A percentile compares a stretch with the other conserved stretches of the same genome.
phyloP scores from a whole-genome alignment of 1,139 yeast genomes.

The Nakaseomyces sp. region DNA sequence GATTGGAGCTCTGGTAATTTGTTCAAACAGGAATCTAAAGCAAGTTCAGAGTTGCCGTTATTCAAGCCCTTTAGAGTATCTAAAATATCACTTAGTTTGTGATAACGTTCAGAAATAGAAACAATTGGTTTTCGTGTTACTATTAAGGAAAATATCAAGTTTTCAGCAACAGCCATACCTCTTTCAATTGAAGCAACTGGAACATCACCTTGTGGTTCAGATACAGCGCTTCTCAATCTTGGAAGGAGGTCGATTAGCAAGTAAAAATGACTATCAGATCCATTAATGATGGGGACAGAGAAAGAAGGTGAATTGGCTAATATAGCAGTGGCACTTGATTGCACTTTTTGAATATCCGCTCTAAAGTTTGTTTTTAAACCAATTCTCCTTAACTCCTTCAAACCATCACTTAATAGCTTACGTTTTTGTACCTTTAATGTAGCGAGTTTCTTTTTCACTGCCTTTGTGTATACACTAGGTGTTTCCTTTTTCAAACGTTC shows the following conservation, averaged over 20 bases:
- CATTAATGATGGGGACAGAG: slow-evolving; percentile 34
- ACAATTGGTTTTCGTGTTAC: slow-evolving; percentile 42
- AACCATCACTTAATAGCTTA: slow-evolving; percentile 64
- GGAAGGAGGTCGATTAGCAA: slow-evolving; percentile 74
- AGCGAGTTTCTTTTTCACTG: slow-evolving; percentile 62
- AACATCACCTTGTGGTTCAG: slow-evolving; percentile 59
- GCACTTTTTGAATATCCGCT: slow-evolving; percentile 53
- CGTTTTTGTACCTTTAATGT: slow-evolving; percentile 73
- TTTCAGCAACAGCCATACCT: slow-evolving; percentile 75
- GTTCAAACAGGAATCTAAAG: neutral
- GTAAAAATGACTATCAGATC: slow-evolving; percentile 54
- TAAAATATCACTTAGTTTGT: neutral
- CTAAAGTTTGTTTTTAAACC: slow-evolving; percentile 66
- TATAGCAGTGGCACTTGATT: slow-evolving; percentile 54
- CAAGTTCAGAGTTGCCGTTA: neutral
- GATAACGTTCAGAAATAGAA: slow-evolving; percentile 25
- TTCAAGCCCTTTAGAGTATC: neutral
- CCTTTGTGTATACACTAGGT: slow-evolving; percentile 61
- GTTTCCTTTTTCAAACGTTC: slow-evolving; percentile 65
- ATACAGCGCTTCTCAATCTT: slow-evolving; percentile 57
- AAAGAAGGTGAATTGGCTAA: slow-evolving; percentile 49
- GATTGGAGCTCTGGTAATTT: neutral
- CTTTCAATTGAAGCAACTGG: slow-evolving; percentile 67
- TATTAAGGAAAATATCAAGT: slow-evolving; percentile 49
- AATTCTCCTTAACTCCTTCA: slow-evolving; percentile 62